Percentiles rank a stretch among this genome's conserved stretches.
Conservation (phyloP, 352 stramenopile species). For the Globisporangium paroecandrum region DNA sequence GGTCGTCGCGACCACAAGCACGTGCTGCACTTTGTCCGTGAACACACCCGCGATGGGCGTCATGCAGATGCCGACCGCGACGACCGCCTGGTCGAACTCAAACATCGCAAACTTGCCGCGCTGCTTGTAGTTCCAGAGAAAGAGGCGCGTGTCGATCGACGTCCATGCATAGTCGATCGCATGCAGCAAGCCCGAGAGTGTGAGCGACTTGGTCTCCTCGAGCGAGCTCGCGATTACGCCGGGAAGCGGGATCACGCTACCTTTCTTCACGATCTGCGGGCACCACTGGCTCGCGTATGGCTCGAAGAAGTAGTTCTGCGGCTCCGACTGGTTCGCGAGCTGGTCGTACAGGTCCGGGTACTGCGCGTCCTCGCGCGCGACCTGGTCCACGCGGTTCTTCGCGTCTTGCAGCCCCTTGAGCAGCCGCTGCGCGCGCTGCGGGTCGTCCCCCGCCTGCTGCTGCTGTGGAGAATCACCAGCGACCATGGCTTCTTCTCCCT, state of each 20-base stretch:
- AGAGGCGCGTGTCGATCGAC: conserved; percentile 92
- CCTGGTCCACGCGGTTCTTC: conserved; percentile 76
- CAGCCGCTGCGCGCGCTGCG: conserved; percentile 33
- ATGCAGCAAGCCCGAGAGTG: conserved; percentile 91
- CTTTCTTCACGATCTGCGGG: conserved; percentile 75
- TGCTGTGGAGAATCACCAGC: not conserved
- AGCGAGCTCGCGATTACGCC: conserved; percentile 64
- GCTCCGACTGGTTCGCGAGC: conserved; percentile 75
- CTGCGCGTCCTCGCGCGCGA: conserved; percentile 63
- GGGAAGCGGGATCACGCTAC: conserved; percentile 60
- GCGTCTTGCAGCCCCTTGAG: conserved; percentile 70
- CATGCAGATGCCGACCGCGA: conserved; percentile 88
- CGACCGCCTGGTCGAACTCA: conserved; percentile 90
- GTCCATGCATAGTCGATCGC: conserved; percentile 93
- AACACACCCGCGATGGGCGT: conserved; percentile 90
- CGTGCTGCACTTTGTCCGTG: conserved; percentile 90
- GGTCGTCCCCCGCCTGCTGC: conserved; percentile 20
- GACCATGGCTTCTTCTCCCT: not conserved
- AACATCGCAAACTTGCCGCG: conserved; percentile 84
- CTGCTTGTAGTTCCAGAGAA: conserved; percentile 93
- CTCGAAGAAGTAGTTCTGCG: conserved; percentile 89
- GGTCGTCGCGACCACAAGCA: conserved; percentile 93
- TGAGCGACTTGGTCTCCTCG: conserved; percentile 63
- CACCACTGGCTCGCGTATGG: conserved; percentile 82
- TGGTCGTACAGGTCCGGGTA: conserved; percentile 80